Conservation (phyloP, 75 land plant genomes). For the Sequoiadendron giganteum region DNA sequence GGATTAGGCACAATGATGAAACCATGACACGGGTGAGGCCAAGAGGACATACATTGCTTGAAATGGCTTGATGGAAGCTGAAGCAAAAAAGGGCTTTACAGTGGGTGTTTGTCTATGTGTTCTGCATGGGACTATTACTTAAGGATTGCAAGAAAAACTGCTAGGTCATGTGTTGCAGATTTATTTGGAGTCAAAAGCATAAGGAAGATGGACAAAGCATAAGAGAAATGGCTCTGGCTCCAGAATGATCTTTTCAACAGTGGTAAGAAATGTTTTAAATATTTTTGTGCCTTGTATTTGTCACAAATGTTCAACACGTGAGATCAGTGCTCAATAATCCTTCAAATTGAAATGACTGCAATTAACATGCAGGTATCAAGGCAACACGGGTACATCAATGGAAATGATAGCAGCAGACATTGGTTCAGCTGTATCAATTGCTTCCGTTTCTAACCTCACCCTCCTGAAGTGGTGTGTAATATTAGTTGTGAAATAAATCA, state of each 20-base stretch:
- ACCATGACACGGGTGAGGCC: conserved; percentile 54
- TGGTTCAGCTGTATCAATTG: conserved; percentile 8
- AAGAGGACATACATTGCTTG: conserved; percentile 37
- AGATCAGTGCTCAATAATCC: background rate
- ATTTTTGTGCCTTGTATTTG: background rate
- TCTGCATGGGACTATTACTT: conserved; percentile 19
- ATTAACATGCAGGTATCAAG: background rate
- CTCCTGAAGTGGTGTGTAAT: background rate
- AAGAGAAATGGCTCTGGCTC: conserved; percentile 1
- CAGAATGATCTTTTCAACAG: background rate
- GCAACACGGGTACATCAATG: background rate
- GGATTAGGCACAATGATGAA: conserved; percentile 85
- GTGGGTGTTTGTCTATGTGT: conserved; percentile 18
- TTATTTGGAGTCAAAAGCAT: conserved; percentile 8
- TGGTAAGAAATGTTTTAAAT: background rate
- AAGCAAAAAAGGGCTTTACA: conserved; percentile 5
- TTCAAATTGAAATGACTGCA: background rate
- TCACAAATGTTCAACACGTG: background rate
- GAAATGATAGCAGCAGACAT: conserved; percentile 4
- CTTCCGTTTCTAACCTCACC: background rate
- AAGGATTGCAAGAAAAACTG: conserved; percentile 16
- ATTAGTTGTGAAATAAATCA: conserved; percentile 1
- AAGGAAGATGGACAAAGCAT: conserved; percentile 9
- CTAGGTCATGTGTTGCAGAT: conserved; percentile 18
- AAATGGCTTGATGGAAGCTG: conserved; percentile 14